These are phyloP conservation scores for Aspergillus tamarii DNA, from an alignment of 2,329 filamentous ascomycete genomes.

Conservation along the genomic window DNA sequence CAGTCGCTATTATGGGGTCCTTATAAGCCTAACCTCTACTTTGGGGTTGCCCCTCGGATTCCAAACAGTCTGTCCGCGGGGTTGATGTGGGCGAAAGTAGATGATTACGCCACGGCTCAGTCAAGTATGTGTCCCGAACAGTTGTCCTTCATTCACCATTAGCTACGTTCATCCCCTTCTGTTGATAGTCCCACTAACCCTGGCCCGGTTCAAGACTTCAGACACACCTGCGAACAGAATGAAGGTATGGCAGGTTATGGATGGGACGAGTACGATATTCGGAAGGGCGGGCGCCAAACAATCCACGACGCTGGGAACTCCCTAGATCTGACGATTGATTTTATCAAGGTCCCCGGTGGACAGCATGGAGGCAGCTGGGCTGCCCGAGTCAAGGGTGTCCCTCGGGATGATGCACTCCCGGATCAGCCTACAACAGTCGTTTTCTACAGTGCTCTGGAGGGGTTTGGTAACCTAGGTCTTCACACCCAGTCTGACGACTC, in stretches of 20 bases:
- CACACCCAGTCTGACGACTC: conserved; percentile 54
- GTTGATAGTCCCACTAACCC: conserved; percentile 1
- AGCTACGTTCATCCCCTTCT: neutral
- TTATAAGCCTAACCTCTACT: conserved; percentile 92
- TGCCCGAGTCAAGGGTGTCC: conserved; percentile 79
- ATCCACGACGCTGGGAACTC: conserved; percentile 88
- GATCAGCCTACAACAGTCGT: conserved; percentile 76
- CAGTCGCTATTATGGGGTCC: conserved; percentile 93
- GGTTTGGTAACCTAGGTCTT: conserved; percentile 67
- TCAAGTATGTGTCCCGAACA: conserved; percentile 60
- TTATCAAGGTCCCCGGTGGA: conserved; percentile 89
- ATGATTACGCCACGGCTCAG: conserved; percentile 75
- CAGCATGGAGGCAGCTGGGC: conserved; percentile 89
- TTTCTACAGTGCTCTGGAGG: conserved; percentile 83
- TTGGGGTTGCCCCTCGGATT: conserved; percentile 81
- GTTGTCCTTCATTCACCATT: neutral
- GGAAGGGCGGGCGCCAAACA: conserved; percentile 82
- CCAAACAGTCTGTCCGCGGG: conserved; percentile 81
- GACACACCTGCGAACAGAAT: conserved; percentile 94
- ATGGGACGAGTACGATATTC: conserved; percentile 95
- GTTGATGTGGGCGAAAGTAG: conserved; percentile 85
- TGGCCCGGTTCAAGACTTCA: conserved; percentile 64
- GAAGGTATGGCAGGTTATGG: conserved; percentile 94
- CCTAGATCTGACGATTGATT: conserved; percentile 88
- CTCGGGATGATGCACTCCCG: conserved; percentile 68